Conservation (phyloP, 1,284 basidiomycete species). For the Tilletia setariae region DNA sequence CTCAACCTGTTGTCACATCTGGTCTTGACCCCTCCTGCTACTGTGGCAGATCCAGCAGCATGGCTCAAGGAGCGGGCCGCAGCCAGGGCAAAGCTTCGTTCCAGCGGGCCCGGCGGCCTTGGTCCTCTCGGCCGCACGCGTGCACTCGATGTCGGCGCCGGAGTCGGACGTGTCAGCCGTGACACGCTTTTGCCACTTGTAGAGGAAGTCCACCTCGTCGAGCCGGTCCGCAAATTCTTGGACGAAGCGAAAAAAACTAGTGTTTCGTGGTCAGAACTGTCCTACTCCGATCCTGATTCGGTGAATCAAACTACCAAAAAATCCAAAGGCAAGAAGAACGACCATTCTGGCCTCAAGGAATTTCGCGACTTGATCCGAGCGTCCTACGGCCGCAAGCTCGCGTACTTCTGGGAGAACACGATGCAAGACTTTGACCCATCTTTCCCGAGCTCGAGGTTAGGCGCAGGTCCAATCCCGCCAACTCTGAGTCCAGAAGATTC, state of each 20-base stretch:
- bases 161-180: slow-evolving; percentile 49
- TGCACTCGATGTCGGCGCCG: slow-evolving; percentile 51
- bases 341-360: neutral
- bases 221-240: slow-evolving; percentile 34
- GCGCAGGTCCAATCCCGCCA: neutral
- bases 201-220: slow-evolving; percentile 52
- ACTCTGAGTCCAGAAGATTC: neutral
- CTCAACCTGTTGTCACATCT: slow-evolving; percentile 43
- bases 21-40: slow-evolving; percentile 40
- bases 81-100: slow-evolving; percentile 20
- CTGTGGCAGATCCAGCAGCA: slow-evolving; percentile 29
- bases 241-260: slow-evolving; percentile 9
- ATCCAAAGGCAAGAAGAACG: neutral
- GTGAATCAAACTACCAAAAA: slow-evolving; percentile 22
- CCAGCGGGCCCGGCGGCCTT: neutral
- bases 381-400: slow-evolving; percentile 40
- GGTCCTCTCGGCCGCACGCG: slow-evolving; percentile 31
- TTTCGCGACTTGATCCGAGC: neutral
- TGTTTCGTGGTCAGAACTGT: neutral
- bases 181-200: slow-evolving; percentile 47
- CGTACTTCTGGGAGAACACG: slow-evolving; percentile 48
- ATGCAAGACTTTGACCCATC: slow-evolving; percentile 47
- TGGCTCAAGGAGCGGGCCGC: slow-evolving; percentile 39
- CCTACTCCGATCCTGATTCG: slow-evolving; percentile 23
- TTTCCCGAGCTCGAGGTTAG: neutral